Base-by-base conservation (phyloP, 345 rosid genomes). In the Salix udensis region DNA sequence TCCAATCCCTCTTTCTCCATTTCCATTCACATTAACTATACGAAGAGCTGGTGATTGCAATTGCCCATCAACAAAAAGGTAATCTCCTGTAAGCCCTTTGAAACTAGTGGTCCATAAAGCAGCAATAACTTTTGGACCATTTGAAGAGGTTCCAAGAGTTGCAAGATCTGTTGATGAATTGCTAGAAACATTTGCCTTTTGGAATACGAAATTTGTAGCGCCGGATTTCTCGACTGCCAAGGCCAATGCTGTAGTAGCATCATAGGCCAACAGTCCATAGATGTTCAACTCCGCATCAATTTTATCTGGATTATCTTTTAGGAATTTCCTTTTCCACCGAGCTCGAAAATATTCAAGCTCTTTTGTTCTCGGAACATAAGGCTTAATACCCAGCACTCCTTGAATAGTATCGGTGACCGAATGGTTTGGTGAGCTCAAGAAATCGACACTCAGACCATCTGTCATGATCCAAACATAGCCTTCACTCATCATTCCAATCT, bases 391-490 rank as follows among this genome's bases (percentile, higher is more conserved):
- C 68, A 84, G 28, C 18, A 80, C 89, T 10, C 89, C 89, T 53
- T 86, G 86, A 80, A 86, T 84, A 6, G 86, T 74, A 64, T 82
- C 80, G 46, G 77, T 26, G 16, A 65, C 76, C 0, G 42, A 0
- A n/a, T 75, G 36, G 30, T 23, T 74, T 37, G 78, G 11, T 0
- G 74, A 50, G 6, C 19, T 34, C 65, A 80, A 66, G 24, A 65
- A 40, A 69, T 73, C 52, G 3, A 0, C 3, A 8, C 80, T 62
- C 24, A 82, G 70, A 31, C 82, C 88, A 23, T 78, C 76, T 1
- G 79, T 84, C 7, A 80, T 44, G 10, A 92, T 76, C 94, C 97
- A 92, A 15, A 79, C 90, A 53, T 86, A 90, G 4, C 94, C 94
- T 34, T 80, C 69, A 1, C 76, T 64, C 91, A 91, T 87, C 92